phyloP scores from a whole-genome alignment of 805 yeast genomes.

The Debaryomyces castellii region DNA sequence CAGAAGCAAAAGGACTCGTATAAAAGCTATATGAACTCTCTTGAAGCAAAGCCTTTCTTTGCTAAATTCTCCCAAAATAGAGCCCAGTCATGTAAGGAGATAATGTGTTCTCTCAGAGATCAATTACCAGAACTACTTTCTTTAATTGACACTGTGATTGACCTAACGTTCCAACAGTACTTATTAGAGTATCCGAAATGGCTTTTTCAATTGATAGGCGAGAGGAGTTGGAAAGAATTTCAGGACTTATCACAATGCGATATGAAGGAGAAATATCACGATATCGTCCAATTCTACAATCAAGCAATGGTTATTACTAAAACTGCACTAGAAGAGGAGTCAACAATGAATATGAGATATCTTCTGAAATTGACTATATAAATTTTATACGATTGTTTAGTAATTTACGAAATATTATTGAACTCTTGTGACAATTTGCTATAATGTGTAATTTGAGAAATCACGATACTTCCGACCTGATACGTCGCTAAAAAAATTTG shows the following conservation, averaged over 20 bases:
- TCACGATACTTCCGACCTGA: not conserved
- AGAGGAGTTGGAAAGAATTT: conserved; percentile 14
- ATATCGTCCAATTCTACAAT: conserved; percentile 5
- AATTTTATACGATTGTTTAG: too few species aligned
- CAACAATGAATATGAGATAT: not conserved
- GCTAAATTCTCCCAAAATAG: conserved; percentile 1
- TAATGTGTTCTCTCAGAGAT: conserved; percentile 8
- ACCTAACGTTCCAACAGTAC: conserved; percentile 6
- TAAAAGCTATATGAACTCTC: conserved; percentile 3
- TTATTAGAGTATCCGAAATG: conserved; percentile 12
- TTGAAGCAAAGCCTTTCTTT: conserved; percentile 2
- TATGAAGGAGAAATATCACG: not conserved
- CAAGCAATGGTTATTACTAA: conserved; percentile 2
- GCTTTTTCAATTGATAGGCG: conserved; percentile 16
- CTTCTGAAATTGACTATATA: not conserved
- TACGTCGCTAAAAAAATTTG: conserved; percentile 1
- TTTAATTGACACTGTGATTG: conserved; percentile 6
- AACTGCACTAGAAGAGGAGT: not conserved
- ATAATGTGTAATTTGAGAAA: not conserved
- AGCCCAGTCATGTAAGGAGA: conserved; percentile 8
- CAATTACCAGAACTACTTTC: conserved; percentile 9
- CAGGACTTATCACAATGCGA: conserved; percentile 1
- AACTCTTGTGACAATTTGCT: conserved; percentile 6
- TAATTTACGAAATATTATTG: too few species aligned
- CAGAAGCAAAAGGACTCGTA: conserved; percentile 6